Percentiles rank a stretch among this genome's conserved stretches.
phyloP scores from a whole-genome alignment of 163 green algal genomes.

The Coccomyxa subellipsoidea region DNA sequence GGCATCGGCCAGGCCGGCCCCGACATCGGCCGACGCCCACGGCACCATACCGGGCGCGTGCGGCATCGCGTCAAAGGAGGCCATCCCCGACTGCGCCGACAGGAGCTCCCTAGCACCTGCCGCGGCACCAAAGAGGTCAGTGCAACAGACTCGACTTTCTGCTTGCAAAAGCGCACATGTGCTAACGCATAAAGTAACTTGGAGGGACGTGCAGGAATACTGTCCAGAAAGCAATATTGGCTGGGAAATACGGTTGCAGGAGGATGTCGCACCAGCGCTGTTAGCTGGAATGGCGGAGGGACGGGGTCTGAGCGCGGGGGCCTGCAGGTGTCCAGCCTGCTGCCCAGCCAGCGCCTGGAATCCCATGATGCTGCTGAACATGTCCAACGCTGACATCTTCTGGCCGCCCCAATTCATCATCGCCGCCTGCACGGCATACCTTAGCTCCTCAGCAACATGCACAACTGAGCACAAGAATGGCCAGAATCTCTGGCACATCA shows the following conservation, averaged over 20 bases:
- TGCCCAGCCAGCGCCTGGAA: neutral
- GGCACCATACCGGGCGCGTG: neutral
- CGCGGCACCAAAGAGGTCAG: neutral
- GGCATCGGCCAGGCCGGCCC: neutral
- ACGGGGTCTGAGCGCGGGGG: neutral
- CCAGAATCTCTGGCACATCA: no score
- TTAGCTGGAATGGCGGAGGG: neutral
- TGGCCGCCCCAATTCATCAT: constrained; percentile 8
- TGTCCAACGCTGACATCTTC: neutral
- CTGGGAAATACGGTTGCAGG: neutral
- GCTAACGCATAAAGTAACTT: no score
- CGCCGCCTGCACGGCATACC: neutral
- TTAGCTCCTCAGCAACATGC: neutral
- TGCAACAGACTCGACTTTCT: neutral
- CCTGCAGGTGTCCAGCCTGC: neutral
- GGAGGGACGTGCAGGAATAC: neutral
- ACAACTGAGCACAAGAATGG: neutral
- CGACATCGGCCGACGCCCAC: neutral
- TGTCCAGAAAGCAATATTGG: no score
- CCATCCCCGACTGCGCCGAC: neutral
- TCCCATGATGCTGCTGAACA: neutral
- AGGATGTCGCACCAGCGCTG: neutral
- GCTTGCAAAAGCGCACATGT: no score
- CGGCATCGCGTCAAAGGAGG: neutral
- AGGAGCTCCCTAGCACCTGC: neutral